A percentile compares a stretch with the other conserved stretches of the same genome.
Evolutionary conservation across 768 basidiomycete species (phyloP).

Genomic region (Trametes villosa): DNA sequence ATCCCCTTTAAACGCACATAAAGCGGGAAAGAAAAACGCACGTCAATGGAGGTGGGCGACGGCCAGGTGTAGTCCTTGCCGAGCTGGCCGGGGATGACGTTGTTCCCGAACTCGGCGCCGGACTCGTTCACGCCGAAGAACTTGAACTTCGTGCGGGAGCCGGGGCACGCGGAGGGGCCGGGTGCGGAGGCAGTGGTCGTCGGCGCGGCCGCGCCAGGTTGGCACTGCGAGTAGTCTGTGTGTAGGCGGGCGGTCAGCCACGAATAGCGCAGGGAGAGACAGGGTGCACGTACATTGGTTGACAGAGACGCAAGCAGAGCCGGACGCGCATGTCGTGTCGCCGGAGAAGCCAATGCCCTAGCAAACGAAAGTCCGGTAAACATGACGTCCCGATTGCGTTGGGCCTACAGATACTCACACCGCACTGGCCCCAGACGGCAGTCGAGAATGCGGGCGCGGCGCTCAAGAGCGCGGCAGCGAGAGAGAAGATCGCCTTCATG

Average conservation of each 20-base stretch:
- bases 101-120: slow-evolving; percentile 63
- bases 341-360: slow-evolving; percentile 48
- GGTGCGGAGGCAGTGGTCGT: slow-evolving; percentile 35
- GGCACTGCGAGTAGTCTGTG: slow-evolving; percentile 54
- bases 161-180: slow-evolving; percentile 40
- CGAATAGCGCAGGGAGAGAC: neutral
- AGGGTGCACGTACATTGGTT: slow-evolving; percentile 45
- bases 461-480: slow-evolving; percentile 29
- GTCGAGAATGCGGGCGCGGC: slow-evolving; percentile 34
- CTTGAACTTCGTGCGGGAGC: slow-evolving; percentile 56
- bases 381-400: too few relatives aligned
- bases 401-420: slow-evolving; percentile 26
- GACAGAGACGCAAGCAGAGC: slow-evolving; percentile 43
- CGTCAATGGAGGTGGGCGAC: slow-evolving; percentile 43
- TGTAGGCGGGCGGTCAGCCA: neutral
- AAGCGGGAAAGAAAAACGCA: slow-evolving; percentile 24
- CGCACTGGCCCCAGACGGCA: slow-evolving; percentile 57
- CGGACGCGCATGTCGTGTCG: slow-evolving; percentile 49
- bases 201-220: slow-evolving; percentile 39
- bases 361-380: neutral
- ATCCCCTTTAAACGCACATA: neutral
- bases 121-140: slow-evolving; percentile 68
- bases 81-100: slow-evolving; percentile 49
- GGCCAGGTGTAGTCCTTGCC: slow-evolving; percentile 57
- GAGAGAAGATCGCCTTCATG: slow-evolving; percentile 33